phyloP scores from a whole-genome alignment of 2,329 filamentous ascomycete genomes.

The Diaporthe australafricana region DNA sequence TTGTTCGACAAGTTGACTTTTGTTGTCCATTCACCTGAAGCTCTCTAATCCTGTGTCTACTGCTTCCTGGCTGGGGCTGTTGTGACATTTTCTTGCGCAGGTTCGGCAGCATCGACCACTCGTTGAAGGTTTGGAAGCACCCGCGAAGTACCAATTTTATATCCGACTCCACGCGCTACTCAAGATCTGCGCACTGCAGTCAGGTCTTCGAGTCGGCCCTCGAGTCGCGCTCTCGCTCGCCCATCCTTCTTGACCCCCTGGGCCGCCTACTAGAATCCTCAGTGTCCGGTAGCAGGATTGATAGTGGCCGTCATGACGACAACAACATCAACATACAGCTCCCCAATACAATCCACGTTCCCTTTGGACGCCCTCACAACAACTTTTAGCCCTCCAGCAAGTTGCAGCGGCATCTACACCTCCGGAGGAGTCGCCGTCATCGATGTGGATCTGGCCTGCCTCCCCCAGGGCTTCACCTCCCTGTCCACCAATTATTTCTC shows the following conservation, averaged over 20 bases:
- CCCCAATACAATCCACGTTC: slow-evolving; percentile 19
- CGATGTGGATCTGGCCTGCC: slow-evolving; percentile 27
- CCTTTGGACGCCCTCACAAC: slow-evolving; percentile 30
- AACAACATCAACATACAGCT: not conserved
- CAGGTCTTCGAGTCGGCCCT: not conserved
- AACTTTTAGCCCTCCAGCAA: slow-evolving; percentile 28
- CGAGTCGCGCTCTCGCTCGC: not conserved
- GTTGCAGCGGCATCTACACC: slow-evolving; percentile 26
- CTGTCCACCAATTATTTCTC: slow-evolving; percentile 33
- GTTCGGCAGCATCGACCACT: not conserved
- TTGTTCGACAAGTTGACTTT: not conserved
- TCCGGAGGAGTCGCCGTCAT: slow-evolving; percentile 9
- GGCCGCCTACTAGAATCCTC: not conserved
- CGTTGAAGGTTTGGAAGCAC: not conserved
- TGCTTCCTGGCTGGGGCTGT: not conserved
- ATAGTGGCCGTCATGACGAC: slow-evolving; percentile 21
- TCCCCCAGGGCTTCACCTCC: slow-evolving; percentile 30
- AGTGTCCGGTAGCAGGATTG: not conserved
- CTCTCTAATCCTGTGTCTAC: not conserved
- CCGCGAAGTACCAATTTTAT: not conserved
- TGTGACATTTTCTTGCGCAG: not conserved
- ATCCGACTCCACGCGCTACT: not conserved
- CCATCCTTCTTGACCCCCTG: not conserved
- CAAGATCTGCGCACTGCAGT: not conserved
- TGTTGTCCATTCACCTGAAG: not conserved